Base-by-base conservation (phyloP, 805 yeast genomes). In the Candida piceae region DNA sequence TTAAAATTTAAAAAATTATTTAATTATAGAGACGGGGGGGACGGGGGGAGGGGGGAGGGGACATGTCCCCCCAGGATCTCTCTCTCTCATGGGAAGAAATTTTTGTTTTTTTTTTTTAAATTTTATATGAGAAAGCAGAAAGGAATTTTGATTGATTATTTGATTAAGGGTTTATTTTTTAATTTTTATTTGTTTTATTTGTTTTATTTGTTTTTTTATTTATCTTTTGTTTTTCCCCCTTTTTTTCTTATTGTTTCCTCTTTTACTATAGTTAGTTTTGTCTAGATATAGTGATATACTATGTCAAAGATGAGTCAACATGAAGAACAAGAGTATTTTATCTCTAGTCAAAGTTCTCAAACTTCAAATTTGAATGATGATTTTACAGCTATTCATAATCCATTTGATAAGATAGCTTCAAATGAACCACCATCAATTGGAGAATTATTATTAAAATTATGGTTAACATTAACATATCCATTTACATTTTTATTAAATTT, bases 401-500 rank as follows among this genome's bases (percentile, higher is more conserved):
- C 26, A 24, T 24, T 24, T 12, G 26, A 24, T 12, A 24, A 24
- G 12, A 9, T 24, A 24, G 13, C 26, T 9, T 24, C 26, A 9
- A 12, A 7, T 5, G 12, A 12, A 9, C 12, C 26, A 9, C 5
- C 26, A 9, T 24, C 26, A 7, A 7, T 12, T 9, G 13, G 26
- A 9, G 7, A 10, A 24, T 9, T 24, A 10, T 24, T 24, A 7
- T 24, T 24, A 9, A 16, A 16, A 12, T 15, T 27, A 8, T 36
- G 39, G 39, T 18, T 26, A n/a, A 12, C 15, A 7, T 5, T 45
- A 13, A 29, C 39, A 5, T 16, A 32, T 7, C 49, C 47, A 8
- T 40, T 45, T 33, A 25, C 27, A 7, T 36, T 29, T 29, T 29
- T 38, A 8, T 29, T 42, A 13, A 33, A 29, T 24, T 17, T 21